A percentile compares a stretch with the other conserved stretches of the same genome.
Evolutionary conservation across 164 flowering plant species (phyloP).

Genomic region (Piper betle): DNA sequence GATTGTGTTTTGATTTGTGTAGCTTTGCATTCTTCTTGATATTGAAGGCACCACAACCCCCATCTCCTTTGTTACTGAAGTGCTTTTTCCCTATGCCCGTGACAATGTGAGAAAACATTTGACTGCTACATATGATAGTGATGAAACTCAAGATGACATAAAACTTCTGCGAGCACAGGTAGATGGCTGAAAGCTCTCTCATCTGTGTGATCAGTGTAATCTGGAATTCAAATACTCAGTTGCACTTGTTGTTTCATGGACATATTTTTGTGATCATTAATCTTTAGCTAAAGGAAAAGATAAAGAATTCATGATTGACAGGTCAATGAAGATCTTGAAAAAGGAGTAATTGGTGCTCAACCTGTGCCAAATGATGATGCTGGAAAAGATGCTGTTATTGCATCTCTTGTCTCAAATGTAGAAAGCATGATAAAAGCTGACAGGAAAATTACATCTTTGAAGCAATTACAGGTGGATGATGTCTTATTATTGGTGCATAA

Average conservation of each 20-base stretch:
- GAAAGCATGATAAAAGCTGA: slow-evolving; percentile 93
- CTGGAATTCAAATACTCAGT: background rate
- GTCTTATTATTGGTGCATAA: background rate
- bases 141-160: slow-evolving; percentile 88
- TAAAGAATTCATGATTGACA: slow-evolving; percentile 10
- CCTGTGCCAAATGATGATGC: slow-evolving; percentile 61
- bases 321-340: slow-evolving; percentile 64
- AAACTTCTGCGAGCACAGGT: slow-evolving; percentile 70
- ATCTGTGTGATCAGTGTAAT: background rate
- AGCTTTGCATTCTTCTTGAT: slow-evolving; percentile 94
- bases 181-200: slow-evolving; percentile 12
- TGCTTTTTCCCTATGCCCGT: slow-evolving; percentile 96
- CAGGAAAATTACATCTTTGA: slow-evolving; percentile 80
- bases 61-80: slow-evolving; percentile 84
- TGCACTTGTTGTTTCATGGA: background rate
- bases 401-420: slow-evolving; percentile 79
- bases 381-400: slow-evolving; percentile 73
- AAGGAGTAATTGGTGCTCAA: slow-evolving; percentile 56
- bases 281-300: background rate
- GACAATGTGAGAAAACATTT: slow-evolving; percentile 81
- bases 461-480: slow-evolving; percentile 65
- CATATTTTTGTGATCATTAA: background rate
- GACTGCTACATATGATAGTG: slow-evolving; percentile 52
- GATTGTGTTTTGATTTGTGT: slow-evolving; percentile 16
- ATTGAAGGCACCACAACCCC: slow-evolving; percentile 99